Evolutionary conservation across 805 yeast species (phyloP).

Genomic region (Saturnispora diversa): DNA sequence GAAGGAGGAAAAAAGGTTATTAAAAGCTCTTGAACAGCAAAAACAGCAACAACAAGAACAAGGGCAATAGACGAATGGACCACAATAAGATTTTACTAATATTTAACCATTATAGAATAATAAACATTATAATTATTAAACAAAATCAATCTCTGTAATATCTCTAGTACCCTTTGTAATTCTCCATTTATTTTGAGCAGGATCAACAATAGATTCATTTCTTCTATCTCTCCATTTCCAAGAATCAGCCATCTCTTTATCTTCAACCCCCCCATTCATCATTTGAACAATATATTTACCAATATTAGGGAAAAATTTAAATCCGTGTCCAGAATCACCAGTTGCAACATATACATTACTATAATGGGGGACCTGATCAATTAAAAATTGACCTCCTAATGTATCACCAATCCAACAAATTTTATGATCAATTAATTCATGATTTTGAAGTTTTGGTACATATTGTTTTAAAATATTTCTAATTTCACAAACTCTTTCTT

Average conservation of each 20-base stretch:
- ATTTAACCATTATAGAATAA: too few relatives aligned
- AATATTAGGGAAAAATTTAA: conserved; percentile 37
- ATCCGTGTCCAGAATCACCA: conserved; percentile 42
- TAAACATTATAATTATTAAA: too few relatives aligned
- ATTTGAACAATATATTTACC: conserved; percentile 33
- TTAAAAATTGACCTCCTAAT: conserved; percentile 31
- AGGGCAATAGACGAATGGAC: too few relatives aligned
- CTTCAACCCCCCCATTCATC: conserved; percentile 24
- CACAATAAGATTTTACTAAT: too few relatives aligned
- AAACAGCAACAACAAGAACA: not conserved
- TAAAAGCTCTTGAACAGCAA: not conserved
- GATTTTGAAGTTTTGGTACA: conserved; percentile 32
- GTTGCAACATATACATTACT: conserved; percentile 32
- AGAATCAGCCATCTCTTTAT: conserved; percentile 16
- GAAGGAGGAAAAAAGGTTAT: conserved; percentile 16
- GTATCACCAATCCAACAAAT: conserved; percentile 35
- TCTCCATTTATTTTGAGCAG: conserved; percentile 22
- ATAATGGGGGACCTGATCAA: conserved; percentile 31
- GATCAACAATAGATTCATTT: conserved; percentile 15
- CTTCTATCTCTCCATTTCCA: conserved; percentile 30
- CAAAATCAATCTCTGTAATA: conserved; percentile 15
- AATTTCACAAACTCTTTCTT: conserved; percentile 21
- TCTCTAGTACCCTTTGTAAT: conserved; percentile 15
- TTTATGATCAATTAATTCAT: conserved; percentile 27
- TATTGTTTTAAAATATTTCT: conserved; percentile 25